Base-by-base conservation (phyloP, 495 filamentous ascomycete species). In the Aspergillus kassunensis region DNA sequence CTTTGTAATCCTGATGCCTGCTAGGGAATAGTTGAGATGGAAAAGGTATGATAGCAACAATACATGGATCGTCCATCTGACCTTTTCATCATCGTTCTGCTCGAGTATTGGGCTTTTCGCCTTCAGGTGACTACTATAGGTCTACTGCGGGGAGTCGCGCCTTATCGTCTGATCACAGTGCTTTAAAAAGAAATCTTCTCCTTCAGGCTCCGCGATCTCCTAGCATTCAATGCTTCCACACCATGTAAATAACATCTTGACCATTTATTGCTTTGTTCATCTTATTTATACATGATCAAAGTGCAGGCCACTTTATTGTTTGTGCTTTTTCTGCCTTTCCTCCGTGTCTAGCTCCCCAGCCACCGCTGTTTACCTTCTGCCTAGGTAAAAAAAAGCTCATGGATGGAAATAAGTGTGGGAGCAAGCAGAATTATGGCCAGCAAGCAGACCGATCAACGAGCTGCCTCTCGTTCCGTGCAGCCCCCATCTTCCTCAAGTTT, bases 231-330 rank as follows among this genome's bases (percentile, higher is more conserved):
- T 45, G 29, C 18, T 45, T 6, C 10, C 29, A 16, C 49, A 55
- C 46, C 31, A 55, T 59, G 57, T 56, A 56, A 56, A 16, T 43
- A 16, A 30, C 15, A 16, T 19, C 33, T 27, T 24, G 2, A 46
- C 31, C 19, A 29, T 39, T n/a, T 36, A 21, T 20, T 15, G 21
- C 29, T 44, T 44, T 45, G 16, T 50, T 40, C 23, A 37, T 27
- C 24, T 27, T 55, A 50, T 49, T 37, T 36, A 42, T 49, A 44
- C 21, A 39, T 57, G n/a, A 24, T 48, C 47, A 42, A 47, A 53
- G 60, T 59, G 60, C 56, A 40, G 54, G 56, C 23, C 60, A 56
- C 60, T 52, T 45, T 40, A 31, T 49, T 21, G 29, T 29, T 47
- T 41, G 43, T 48, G 21, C 30, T 55, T 50, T 23, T 49, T 15